phyloP scores from a whole-genome alignment of 768 basidiomycete species.

The Nidula microcarpa region DNA sequence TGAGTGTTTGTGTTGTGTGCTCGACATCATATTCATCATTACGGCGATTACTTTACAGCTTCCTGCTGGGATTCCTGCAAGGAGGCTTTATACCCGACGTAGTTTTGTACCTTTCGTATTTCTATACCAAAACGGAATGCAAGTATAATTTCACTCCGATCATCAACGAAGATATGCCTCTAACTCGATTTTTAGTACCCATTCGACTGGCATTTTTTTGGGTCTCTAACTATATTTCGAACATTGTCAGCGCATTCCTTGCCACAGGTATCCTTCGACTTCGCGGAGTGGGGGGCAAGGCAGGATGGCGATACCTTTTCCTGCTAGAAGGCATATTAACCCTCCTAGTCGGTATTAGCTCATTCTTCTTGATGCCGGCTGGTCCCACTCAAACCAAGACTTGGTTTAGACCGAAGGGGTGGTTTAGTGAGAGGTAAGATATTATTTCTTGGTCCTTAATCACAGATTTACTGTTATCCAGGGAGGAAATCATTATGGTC shows the following conservation, averaged over 20 bases:
- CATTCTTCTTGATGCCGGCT: conserved; percentile 58
- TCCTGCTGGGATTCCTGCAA: conserved; percentile 55
- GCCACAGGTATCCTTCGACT: conserved; percentile 60
- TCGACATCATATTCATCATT: not conserved
- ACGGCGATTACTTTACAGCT: conserved; percentile 21
- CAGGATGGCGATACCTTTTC: conserved; percentile 60
- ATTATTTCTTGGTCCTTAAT: not conserved
- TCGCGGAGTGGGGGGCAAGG: conserved; percentile 47
- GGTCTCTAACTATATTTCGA: conserved; percentile 53
- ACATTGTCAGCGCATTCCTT: conserved; percentile 58
- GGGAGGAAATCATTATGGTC: conserved; percentile 63
- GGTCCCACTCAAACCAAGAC: conserved; percentile 63
- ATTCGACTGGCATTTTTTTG: conserved; percentile 71
- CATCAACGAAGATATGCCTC: not conserved
- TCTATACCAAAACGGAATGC: conserved; percentile 57
- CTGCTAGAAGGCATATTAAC: conserved; percentile 52
- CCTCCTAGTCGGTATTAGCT: conserved; percentile 41
- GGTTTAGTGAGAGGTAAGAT: conserved; percentile 57
- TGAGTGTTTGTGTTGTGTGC: not conserved
- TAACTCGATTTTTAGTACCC: conserved; percentile 35
- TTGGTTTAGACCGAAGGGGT: conserved; percentile 58
- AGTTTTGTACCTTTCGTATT: conserved; percentile 64
- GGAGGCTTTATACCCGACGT: conserved; percentile 66
- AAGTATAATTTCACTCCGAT: conserved; percentile 11
- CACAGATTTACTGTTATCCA: conserved; percentile 10